Evolutionary conservation across 495 filamentous ascomycete species (phyloP), one percentile per base, ranked within the genome.

Genomic region (Tuber calosporum): DNA sequence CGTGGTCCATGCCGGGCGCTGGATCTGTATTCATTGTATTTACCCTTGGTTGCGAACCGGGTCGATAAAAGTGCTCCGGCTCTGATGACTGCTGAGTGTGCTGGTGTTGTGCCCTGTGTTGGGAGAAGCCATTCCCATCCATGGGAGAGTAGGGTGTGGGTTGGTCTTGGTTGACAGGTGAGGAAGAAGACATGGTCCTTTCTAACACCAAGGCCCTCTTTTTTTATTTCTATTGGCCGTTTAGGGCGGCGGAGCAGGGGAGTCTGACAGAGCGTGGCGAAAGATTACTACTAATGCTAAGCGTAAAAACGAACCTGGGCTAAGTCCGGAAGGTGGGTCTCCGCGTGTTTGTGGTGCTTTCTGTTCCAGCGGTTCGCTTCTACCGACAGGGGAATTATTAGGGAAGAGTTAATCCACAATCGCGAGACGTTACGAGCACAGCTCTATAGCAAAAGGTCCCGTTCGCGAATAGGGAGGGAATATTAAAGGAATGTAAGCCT

Each of bases 21-120:
- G 15, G 38, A n/a, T 68, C 77, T n/a, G 40, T 30, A 45, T 58
- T 77, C 34, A 37, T 41, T 0, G 77, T 74, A 15, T 74, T 69
- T n/a, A 78, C 72, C 19, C 71, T 67, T 48, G 26, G 43, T 13
- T 70, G 74, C 1, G 75, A 70, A 70, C 17, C 17, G 40, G 78
- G 68, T 45, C 79, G 75, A 62, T 80, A 80, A 66, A 75, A 80
- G 36, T 80, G 78, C 67, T 80, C 79, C 30, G 79, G 78, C 34
- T 80, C 76, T 4, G 72, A 58, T n/a, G 53, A 67, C 15, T 68
- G 78, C 66, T 62, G 66, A 43, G 73, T 69, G 9, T 77, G 71
- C 7, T 72, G 66, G 36, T 70, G 68, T 53, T 77, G 73, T 11
- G 67, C 37, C 53, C 68, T 22, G 20, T 22, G 43, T 22, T 48